phyloP scores from a whole-genome alignment of 768 basidiomycete genomes.

The Amanita fuliginea region DNA sequence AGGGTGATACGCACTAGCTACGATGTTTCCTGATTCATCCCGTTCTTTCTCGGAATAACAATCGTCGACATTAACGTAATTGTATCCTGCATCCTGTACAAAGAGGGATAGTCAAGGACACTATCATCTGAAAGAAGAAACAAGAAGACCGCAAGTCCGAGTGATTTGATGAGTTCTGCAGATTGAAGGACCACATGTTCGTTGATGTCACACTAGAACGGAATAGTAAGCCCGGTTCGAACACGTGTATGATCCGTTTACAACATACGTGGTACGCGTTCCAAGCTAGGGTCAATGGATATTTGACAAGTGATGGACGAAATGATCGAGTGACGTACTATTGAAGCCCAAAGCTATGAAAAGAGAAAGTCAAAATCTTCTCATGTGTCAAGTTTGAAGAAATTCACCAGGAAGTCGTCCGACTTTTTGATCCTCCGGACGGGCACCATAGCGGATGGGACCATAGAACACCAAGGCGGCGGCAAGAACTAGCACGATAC shows the following conservation, averaged over 20 bases:
- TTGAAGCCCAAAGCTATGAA: slow-evolving; percentile 45
- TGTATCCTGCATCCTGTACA: slow-evolving; percentile 29
- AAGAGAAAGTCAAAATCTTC: background rate
- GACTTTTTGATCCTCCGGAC: slow-evolving; percentile 6
- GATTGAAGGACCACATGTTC: slow-evolving; percentile 40
- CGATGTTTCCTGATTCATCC: slow-evolving; percentile 38
- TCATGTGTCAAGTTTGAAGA: background rate
- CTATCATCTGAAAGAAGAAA: background rate
- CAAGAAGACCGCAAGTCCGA: slow-evolving; percentile 34
- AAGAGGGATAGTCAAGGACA: background rate
- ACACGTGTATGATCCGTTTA: background rate
- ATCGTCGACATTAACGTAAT: slow-evolving; percentile 51
- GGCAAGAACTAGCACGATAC: slow-evolving; percentile 10
- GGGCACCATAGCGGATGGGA: background rate
- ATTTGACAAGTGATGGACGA: background rate
- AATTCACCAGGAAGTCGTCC: slow-evolving; percentile 19
- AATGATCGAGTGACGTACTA: slow-evolving; percentile 27
- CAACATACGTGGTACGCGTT: slow-evolving; percentile 46
- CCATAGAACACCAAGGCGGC: background rate
- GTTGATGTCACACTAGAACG: slow-evolving; percentile 44
- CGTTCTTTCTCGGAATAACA: slow-evolving; percentile 54
- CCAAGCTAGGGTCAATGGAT: slow-evolving; percentile 32
- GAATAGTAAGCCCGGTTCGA: background rate
- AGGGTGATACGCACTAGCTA: slow-evolving; percentile 31
- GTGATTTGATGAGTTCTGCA: slow-evolving; percentile 36